phyloP scores from a whole-genome alignment of 805 yeast genomes.

The Geotrichum ghanense region DNA sequence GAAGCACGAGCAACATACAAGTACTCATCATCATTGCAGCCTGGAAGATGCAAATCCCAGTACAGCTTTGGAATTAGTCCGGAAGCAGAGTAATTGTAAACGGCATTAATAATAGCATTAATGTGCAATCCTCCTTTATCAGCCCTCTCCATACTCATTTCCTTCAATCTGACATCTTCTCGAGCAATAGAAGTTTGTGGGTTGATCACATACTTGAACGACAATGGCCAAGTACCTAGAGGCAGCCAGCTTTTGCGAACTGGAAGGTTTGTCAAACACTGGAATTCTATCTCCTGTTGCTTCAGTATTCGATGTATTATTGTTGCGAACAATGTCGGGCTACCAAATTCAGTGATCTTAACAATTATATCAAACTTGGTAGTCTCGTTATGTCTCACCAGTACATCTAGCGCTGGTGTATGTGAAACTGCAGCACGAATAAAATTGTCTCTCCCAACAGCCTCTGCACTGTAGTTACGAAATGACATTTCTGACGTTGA shows the following conservation, averaged over 20 bases:
- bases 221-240: constrained; percentile 11
- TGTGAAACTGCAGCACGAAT: constrained; percentile 9
- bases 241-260: constrained; percentile 10
- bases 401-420: constrained; percentile 11
- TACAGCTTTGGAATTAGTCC: constrained; percentile 19
- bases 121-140: constrained; percentile 4
- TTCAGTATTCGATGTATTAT: constrained; percentile 10
- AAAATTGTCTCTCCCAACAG: constrained; percentile 3
- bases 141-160: constrained; percentile 3
- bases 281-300: constrained; percentile 9
- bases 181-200: neutral
- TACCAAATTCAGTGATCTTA: constrained; percentile 13
- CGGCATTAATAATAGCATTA: constrained; percentile 4
- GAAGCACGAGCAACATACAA: constrained; percentile 12
- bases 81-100: constrained; percentile 7
- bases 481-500: constrained; percentile 9
- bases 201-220: constrained; percentile 6
- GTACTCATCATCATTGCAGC: constrained; percentile 14
- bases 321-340: constrained; percentile 9
- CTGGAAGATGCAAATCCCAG: constrained; percentile 21
- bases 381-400: neutral
- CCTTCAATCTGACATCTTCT: constrained; percentile 4
- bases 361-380: constrained; percentile 10
- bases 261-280: constrained; percentile 6
- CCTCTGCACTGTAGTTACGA: constrained; percentile 2